Evolutionary conservation across 768 basidiomycete genomes (phyloP).

Genomic region (Pulveroboletus ravenelii): DNA sequence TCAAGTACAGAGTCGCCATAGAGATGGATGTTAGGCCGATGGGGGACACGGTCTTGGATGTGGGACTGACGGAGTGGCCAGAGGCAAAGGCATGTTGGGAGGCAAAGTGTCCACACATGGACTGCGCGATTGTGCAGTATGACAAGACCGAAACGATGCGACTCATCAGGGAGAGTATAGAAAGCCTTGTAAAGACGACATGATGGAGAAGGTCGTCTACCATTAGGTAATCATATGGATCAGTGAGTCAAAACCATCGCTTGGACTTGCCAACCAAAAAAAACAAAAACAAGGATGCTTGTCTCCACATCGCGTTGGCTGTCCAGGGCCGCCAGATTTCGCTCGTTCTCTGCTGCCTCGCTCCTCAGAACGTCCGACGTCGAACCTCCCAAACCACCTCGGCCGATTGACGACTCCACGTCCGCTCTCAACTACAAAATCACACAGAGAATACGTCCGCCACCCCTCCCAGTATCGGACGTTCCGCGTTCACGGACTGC

Average conservation of each 20-base stretch:
- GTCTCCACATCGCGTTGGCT: conserved; percentile 17
- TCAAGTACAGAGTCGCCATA: conserved; percentile 50
- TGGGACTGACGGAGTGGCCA: conserved; percentile 49
- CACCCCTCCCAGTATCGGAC: conserved; percentile 82
- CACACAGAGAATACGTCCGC: conserved; percentile 64
- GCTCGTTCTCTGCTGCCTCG: conserved; percentile 21
- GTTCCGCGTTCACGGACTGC: conserved; percentile 79
- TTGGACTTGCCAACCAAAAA: not conserved
- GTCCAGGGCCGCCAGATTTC: conserved; percentile 10
- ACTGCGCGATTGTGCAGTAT: conserved; percentile 49
- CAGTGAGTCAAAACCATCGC: not conserved
- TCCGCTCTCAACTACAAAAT: conserved; percentile 92
- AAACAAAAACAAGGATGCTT: conserved; percentile 3
- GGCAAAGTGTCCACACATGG: conserved; percentile 43
- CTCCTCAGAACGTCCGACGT: conserved; percentile 10
- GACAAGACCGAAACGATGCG: conserved; percentile 52
- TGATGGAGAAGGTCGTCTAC: conserved; percentile 7
- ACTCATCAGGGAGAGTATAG: conserved; percentile 51
- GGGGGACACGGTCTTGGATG: conserved; percentile 51
- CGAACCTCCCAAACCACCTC: conserved; percentile 65
- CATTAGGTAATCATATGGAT: conserved; percentile 13
- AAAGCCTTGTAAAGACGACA: conserved; percentile 40
- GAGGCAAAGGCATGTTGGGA: conserved; percentile 61
- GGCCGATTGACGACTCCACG: conserved; percentile 86
- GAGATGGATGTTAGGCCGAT: conserved; percentile 58